Evolutionary conservation across 768 basidiomycete genomes (phyloP).

Genomic region (Tephrocybe rancida): DNA sequence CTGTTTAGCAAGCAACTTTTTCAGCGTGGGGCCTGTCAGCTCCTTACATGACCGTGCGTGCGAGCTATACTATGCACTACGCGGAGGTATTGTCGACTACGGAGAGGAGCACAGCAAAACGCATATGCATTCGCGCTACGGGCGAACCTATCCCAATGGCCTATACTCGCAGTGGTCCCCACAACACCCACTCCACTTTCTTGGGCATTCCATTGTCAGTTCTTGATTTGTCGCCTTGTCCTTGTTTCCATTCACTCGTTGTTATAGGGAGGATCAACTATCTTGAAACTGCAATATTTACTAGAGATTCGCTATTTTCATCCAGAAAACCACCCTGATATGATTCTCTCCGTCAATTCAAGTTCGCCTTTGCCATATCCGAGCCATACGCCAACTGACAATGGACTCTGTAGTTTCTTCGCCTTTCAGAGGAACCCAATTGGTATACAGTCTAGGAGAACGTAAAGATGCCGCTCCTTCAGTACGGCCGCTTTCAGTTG

Average conservation of each 20-base stretch:
- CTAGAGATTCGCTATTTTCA: slow-evolving; percentile 45
- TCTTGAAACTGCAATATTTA: slow-evolving; percentile 47
- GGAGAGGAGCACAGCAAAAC: slow-evolving; percentile 41
- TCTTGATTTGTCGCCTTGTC: background rate
- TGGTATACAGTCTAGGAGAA: slow-evolving; percentile 49
- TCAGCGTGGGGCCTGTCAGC: slow-evolving; percentile 52
- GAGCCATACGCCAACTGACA: background rate
- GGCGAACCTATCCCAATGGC: slow-evolving; percentile 38
- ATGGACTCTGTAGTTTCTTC: slow-evolving; percentile 37
- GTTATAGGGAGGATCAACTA: slow-evolving; percentile 48
- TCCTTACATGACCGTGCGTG: slow-evolving; percentile 56
- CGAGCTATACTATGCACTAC: slow-evolving; percentile 47
- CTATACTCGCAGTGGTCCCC: slow-evolving; percentile 50
- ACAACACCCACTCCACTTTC: slow-evolving; percentile 44
- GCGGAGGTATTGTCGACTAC: slow-evolving; percentile 54
- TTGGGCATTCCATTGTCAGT: slow-evolving; percentile 50
- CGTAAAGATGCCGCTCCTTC: slow-evolving; percentile 39
- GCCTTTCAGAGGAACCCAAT: slow-evolving; percentile 50
- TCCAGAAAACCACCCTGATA: slow-evolving; percentile 35
- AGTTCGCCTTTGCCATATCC: slow-evolving; percentile 25
- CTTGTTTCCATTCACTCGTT: background rate
- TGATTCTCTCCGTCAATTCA: slow-evolving; percentile 48
- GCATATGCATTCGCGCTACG: slow-evolving; percentile 42
- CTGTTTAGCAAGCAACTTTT: background rate
- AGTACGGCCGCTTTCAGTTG: slow-evolving; percentile 42